Percentiles rank a stretch among this genome's conserved stretches.
phyloP scores from a whole-genome alignment of 139 green algal species.

The Chlamydomonas incerta region DNA sequence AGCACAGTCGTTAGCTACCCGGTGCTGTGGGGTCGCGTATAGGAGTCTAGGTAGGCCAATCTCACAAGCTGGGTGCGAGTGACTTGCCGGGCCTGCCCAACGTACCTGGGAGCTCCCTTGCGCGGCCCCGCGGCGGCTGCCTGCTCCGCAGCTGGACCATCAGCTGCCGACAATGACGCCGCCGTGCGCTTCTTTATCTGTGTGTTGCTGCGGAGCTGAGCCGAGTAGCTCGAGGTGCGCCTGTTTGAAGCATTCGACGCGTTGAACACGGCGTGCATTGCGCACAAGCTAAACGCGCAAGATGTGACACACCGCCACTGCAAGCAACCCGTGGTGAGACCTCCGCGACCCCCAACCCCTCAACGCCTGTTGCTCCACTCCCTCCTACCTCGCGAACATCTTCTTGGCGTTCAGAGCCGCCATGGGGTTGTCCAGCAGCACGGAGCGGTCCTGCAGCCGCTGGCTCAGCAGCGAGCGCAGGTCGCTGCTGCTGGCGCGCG shows the following conservation, averaged over 20 bases:
- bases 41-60: too few relatives aligned
- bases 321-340: too few relatives aligned
- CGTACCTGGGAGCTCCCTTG: background rate
- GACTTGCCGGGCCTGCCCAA: too few relatives aligned
- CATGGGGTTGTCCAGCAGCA: slow-evolving; percentile 54
- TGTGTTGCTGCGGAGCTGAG: background rate
- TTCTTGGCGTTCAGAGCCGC: slow-evolving; percentile 22
- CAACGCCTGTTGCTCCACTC: background rate
- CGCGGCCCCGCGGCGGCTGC: background rate
- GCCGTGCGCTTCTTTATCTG: background rate
- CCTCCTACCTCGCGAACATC: slow-evolving; percentile 4
- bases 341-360: background rate
- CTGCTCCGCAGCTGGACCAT: background rate
- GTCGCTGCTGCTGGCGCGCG: slow-evolving; percentile 16
- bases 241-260: too few relatives aligned
- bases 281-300: too few relatives aligned
- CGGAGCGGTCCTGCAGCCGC: slow-evolving; percentile 20
- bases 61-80: too few relatives aligned
- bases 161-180: too few relatives aligned
- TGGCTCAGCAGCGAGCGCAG: slow-evolving; percentile 19
- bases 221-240: background rate
- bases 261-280: too few relatives aligned
- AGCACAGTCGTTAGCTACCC: too few relatives aligned
- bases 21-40: too few relatives aligned
- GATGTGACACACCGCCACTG: too few relatives aligned